Percentiles rank a stretch among this genome's conserved stretches.
phyloP scores from a whole-genome alignment of 2,329 filamentous ascomycete species.

The Sclerotinia glacialis region DNA sequence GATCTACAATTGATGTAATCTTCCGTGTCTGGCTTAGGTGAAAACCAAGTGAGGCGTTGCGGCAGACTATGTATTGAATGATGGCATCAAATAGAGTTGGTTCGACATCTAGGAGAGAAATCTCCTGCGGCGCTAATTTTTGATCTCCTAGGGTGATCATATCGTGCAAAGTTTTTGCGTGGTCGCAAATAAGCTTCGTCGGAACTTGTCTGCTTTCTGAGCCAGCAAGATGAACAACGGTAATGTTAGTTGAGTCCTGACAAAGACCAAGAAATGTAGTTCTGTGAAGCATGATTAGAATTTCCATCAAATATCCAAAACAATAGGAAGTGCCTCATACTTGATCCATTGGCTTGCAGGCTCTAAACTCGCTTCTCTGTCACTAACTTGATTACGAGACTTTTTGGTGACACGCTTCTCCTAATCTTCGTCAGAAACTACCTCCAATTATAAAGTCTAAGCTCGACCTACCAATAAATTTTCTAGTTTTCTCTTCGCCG shows the following conservation, averaged over 20 bases:
- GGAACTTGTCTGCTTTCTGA: slow-evolving; percentile 9
- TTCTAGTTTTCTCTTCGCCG: not conserved
- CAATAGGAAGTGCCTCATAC: not conserved
- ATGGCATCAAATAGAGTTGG: slow-evolving; percentile 18
- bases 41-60: slow-evolving; percentile 1
- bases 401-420: not conserved
- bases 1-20: slow-evolving; percentile 4
- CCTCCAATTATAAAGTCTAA: not conserved
- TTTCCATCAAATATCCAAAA: not conserved
- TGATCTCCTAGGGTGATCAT: not conserved
- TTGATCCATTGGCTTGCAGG: slow-evolving; percentile 11
- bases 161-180: slow-evolving; percentile 10
- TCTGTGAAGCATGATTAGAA: not conserved
- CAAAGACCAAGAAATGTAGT: slow-evolving; percentile 2
- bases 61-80: slow-evolving; percentile 20
- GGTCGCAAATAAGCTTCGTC: slow-evolving; percentile 9
- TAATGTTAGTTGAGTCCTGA: not conserved
- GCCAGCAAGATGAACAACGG: not conserved
- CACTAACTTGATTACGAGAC: not conserved
- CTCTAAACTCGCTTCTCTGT: not conserved
- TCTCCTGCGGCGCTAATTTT: not conserved
- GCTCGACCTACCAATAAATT: not conserved
- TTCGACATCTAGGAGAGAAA: not conserved
- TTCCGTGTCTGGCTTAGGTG: not conserved
- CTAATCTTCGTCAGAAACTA: not conserved